Evolutionary conservation across 352 stramenopile species (phyloP), one percentile per base, ranked within the genome.

Genomic region (Globisporangium radiosum): DNA sequence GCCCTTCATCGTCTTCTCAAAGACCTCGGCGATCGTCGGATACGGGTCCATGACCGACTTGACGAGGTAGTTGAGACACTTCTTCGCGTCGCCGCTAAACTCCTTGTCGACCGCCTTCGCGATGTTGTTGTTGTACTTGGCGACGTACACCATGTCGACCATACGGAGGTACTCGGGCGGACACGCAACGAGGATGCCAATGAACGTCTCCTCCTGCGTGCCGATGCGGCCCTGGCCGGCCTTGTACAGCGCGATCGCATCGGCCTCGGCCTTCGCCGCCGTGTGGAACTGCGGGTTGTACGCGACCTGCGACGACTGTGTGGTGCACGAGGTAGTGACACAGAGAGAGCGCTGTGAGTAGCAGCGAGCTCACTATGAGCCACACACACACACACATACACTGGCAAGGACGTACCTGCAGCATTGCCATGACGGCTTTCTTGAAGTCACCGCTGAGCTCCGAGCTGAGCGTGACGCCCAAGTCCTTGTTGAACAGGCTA

Each of bases 81-180:
- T 78, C 70, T 88, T 87, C 43, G 83, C 83, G 53, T 90, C 76
- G 5, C 83, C 83, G 40, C 81, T 88, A 52, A 93, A 93, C 65
- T 93, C 83, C 61, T 87, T 91, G 42, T 93, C 76, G 7, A 93
- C 68, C 4, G 83, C 83, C 56, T 88, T 86, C 33, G 69, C 71
- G 52, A 93, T 85, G 57, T 85, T 85, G 65, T 91, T 87, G 65
- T 75, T 85, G 70, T 91, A 86, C 75, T 91, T 89, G 65, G 69
- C 67, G 42, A 83, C 69, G 59, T 93, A 93, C 47, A 81, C 83
- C 0, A 71, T 67, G 65, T 93, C 73, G 54, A 93, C 70, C 66
- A 87, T 80, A 52, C 71, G 73, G 47, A 93, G 65, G 47, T 77
- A 82, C 52, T 89, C 73, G 5, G 81, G 64, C 37, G 83, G 76